A percentile compares a stretch with the other conserved stretches of the same genome.
phyloP scores from a whole-genome alignment of 805 yeast genomes.

The Martiniozyma abietophila region DNA sequence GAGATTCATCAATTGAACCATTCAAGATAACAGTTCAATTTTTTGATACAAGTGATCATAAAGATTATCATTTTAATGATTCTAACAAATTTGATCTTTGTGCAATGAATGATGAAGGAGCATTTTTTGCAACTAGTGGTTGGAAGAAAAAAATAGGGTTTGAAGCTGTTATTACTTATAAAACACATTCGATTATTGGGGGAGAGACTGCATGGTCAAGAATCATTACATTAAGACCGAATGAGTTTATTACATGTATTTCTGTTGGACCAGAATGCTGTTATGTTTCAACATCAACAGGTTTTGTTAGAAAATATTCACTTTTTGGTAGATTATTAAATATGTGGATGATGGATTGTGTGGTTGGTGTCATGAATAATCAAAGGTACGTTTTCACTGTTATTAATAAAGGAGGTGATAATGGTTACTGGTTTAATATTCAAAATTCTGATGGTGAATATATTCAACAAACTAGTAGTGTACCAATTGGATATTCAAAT shows the following conservation, averaged over 20 bases:
- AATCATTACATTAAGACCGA: conserved; percentile 28
- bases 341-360: conserved; percentile 62
- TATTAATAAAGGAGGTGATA: conserved; percentile 8
- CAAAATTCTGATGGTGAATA: conserved; percentile 31
- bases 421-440: conserved; percentile 19
- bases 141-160: conserved; percentile 15
- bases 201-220: conserved; percentile 76
- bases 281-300: conserved; percentile 65
- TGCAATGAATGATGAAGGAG: conserved; percentile 56
- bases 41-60: conserved; percentile 65
- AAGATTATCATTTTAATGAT: conserved; percentile 84
- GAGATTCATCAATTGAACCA: conserved; percentile 44
- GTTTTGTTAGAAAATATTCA: conserved; percentile 65
- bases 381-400: conserved; percentile 48
- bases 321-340: conserved; percentile 64
- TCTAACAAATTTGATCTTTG: conserved; percentile 63
- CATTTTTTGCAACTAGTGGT: conserved; percentile 46
- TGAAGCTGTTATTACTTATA: conserved; percentile 39
- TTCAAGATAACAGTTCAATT: conserved; percentile 66
- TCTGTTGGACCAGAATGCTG: conserved; percentile 55
- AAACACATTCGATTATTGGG: conserved; percentile 54
- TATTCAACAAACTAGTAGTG: conserved; percentile 34
- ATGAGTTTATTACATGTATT: conserved; percentile 57
- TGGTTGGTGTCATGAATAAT: conserved; percentile 62
- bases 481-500: conserved; percentile 29